These are phyloP conservation scores for Plasmopara muralis DNA, from an alignment of 352 stramenopile species.

Conservation along the genomic window DNA sequence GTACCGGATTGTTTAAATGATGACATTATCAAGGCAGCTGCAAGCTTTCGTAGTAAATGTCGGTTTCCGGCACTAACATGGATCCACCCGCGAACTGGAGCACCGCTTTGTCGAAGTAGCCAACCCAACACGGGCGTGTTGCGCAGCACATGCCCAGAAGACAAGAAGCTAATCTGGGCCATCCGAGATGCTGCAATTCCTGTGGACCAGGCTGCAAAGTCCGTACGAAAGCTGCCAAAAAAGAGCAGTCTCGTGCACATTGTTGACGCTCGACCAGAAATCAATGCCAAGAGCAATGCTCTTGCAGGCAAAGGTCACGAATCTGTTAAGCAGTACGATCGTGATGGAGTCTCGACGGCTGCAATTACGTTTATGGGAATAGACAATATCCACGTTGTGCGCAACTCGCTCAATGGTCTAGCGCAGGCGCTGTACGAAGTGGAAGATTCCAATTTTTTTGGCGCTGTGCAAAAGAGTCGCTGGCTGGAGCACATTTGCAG, in stretches of 20 bases:
- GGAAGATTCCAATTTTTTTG: conserved; percentile 82
- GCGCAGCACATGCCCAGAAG: conserved; percentile 85
- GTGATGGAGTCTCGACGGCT: conserved; percentile 55
- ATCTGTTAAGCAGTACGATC: conserved; percentile 82
- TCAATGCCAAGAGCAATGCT: conserved; percentile 88
- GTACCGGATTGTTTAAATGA: conserved; percentile 57
- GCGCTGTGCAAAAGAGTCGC: conserved; percentile 73
- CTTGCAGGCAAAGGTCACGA: conserved; percentile 88
- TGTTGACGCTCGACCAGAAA: conserved; percentile 84
- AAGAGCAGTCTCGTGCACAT: conserved; percentile 80
- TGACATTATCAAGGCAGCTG: conserved; percentile 58
- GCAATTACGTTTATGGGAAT: conserved; percentile 86
- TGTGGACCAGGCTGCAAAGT: conserved; percentile 26
- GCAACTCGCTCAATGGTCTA: conserved; percentile 59
- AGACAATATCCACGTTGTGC: conserved; percentile 84
- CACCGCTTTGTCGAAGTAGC: conserved; percentile 89
- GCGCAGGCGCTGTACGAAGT: conserved; percentile 76
- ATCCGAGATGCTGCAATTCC: conserved; percentile 75
- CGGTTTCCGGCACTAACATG: conserved; percentile 86
- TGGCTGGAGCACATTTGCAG: conserved; percentile 81
- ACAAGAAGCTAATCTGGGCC: conserved; percentile 87
- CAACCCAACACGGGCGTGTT: conserved; percentile 95
- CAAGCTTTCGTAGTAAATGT: conserved; percentile 68
- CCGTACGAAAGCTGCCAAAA: conserved; percentile 36
- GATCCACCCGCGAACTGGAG: conserved; percentile 84